Base-by-base conservation (phyloP, 768 basidiomycete species). In the Tricholoma sp. region DNA sequence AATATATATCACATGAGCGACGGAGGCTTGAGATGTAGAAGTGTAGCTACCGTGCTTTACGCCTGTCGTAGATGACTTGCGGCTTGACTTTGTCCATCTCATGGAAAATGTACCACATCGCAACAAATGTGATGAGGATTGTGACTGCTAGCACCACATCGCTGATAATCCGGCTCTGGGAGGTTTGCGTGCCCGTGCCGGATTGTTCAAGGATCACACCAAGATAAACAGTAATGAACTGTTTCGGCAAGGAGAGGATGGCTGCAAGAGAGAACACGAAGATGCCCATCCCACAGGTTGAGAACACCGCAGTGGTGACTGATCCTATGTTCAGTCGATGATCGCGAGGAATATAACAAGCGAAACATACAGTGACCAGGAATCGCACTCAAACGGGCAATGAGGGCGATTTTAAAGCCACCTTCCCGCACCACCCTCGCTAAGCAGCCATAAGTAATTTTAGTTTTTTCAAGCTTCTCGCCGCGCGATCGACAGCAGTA, bases 161-260 rank as follows among this genome's bases (percentile, higher is more conserved):
- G 54, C 84, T 86, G 59, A 93, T 80, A 59, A 88, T 82, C 59
- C 76, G 82, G 66, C 84, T 81, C 60, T 78, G 77, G 2, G 68
- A 78, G 67, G 69, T 70, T 39, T 70, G 72, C 68, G 24, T 7
- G 74, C 75, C 77, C 19, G 65, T 72, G 5, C 63, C 70, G 3
- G 79, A 74, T 55, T 81, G 73, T 60, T 88, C 82, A n/a, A 91
- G 69, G 27, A 89, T 76, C 29, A 91, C 91, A 34, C 94, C 94
- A 14, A 95, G 80, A 66, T 97, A 97, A 11, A 97, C 94, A 7
- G 89, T 91, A 62, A 93, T 81, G 63, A 97, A 87, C 69, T 97
- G 94, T 67, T 95, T 95, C 6, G 94, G 94, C 66, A 93, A 71
- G 18, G 91, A 91, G 16, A 94, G 74, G 62, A 94, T 72, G 4